Evolutionary conservation across 192 early-diverging fungal genomes (phyloP), one percentile per base, ranked within the genome.

Genomic region (Podila horticola): DNA sequence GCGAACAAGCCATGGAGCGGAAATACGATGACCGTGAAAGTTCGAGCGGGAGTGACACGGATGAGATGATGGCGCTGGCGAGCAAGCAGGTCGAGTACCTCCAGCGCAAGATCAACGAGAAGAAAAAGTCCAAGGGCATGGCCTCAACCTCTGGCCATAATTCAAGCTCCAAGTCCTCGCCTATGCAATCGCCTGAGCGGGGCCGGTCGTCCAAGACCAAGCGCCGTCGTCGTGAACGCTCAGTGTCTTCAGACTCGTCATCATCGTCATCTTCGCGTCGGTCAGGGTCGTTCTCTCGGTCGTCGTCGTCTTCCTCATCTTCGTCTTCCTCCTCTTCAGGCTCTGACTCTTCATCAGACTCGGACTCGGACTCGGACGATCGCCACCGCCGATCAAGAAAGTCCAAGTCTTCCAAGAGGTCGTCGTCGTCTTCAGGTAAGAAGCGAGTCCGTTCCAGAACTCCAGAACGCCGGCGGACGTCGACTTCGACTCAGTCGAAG

Each of bases 1-100:
- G 20, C 11, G 52, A 55, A 26, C 52, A 55, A 22, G 52, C 52
- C 11, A 55, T 24, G 52, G n/a, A 55, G 4, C 52, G 52, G 24
- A 17, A 26, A 0, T 55, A n/a, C 24, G 52, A 55, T 24, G 74
- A 50, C 0, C 62, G 41, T 10, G 67, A 15, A 48, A 50, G 69
- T 10, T 81, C 76, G 8, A 73, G 71, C 41, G 76, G 76, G 1
- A 73, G 71, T 26, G 76, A 81, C 45, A 81, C 71, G 38, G 76
- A 81, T 30, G 76, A 81, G 62, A 81, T 81, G 76, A 81, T 81
- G 76, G 76, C 76, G 0, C 17, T 73, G 31, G 76, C 76, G 3
- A 81, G 76, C 55, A 81, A 73, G 55, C 76, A 81, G 33, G 76
- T 81, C 5, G 76, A 81, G 34, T 81, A 81, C 31, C 20, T 81